Conservation (phyloP, 345 rosid genomes). For the Lumnitzera littorea region DNA sequence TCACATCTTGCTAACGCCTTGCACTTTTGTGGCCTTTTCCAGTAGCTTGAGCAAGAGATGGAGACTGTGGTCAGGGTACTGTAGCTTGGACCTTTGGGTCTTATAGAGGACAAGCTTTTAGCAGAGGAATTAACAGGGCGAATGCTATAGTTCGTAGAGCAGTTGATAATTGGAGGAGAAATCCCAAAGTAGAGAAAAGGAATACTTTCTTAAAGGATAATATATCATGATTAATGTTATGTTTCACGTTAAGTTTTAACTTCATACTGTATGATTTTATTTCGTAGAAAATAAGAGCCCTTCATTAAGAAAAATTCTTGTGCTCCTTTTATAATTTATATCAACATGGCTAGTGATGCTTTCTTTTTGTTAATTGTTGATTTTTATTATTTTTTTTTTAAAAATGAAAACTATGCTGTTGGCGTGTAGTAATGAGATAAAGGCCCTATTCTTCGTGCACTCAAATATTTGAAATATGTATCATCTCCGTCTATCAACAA, state of each 20-base stretch:
- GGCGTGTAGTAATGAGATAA: no score
- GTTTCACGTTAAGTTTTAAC: background rate
- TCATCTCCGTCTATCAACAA: no score
- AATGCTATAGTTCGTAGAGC: constrained; percentile 55
- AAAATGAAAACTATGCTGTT: no score
- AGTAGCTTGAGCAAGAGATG: constrained; percentile 80
- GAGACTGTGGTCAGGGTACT: constrained; percentile 76
- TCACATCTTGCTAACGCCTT: constrained; percentile 38
- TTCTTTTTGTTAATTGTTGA: no score
- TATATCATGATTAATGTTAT: constrained; percentile 24
- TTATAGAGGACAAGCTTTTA: constrained; percentile 77
- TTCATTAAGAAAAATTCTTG: no score
- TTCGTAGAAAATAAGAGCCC: no score
- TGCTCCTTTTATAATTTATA: no score
- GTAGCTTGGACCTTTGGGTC: constrained; percentile 86
- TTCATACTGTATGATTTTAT: background rate
- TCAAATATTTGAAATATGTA: no score
- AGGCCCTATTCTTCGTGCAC: no score
- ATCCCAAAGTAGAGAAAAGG: constrained; percentile 39
- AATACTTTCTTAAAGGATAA: constrained; percentile 44
- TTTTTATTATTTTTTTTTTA: no score
- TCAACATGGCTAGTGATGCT: no score
- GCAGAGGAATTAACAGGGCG: constrained; percentile 53
- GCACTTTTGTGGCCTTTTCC: constrained; percentile 53
- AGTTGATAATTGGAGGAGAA: constrained; percentile 60